Evolutionary conservation across 2,329 filamentous ascomycete species (phyloP).

Genomic region (Trichophyton benhamiae): DNA sequence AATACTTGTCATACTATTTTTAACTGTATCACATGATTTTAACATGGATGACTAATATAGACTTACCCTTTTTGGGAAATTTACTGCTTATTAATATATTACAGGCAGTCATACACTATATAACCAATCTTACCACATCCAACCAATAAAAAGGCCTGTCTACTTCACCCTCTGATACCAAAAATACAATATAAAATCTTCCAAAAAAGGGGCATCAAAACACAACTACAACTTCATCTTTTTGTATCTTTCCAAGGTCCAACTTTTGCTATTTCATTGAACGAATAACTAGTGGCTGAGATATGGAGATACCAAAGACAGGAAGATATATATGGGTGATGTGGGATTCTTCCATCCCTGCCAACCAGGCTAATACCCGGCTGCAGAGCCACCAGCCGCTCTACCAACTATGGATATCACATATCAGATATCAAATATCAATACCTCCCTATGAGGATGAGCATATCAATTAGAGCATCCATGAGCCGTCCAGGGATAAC

Average conservation of each 20-base stretch:
- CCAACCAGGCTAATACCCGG: neutral
- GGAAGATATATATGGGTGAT: neutral
- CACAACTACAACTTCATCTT: neutral
- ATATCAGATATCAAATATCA: too few relatives aligned
- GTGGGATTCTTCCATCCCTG: neutral
- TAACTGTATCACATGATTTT: neutral
- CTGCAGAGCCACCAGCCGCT: neutral
- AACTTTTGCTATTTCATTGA: neutral
- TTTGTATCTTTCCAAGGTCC: neutral
- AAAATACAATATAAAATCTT: neutral
- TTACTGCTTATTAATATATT: neutral
- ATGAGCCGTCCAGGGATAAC: neutral
- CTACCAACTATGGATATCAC: too few relatives aligned
- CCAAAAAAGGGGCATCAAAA: neutral
- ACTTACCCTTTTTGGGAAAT: neutral
- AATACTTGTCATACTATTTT: neutral
- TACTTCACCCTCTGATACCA: neutral
- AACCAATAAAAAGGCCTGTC: neutral
- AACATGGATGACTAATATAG: neutral
- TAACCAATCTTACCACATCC: neutral
- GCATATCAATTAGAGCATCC: neutral
- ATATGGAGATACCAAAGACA: neutral
- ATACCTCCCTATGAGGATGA: too few relatives aligned
- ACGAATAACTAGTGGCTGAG: neutral
- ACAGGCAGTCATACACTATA: neutral